Evolutionary conservation across 805 yeast species (phyloP).

Genomic region (Metschnikowia vanudenii): DNA sequence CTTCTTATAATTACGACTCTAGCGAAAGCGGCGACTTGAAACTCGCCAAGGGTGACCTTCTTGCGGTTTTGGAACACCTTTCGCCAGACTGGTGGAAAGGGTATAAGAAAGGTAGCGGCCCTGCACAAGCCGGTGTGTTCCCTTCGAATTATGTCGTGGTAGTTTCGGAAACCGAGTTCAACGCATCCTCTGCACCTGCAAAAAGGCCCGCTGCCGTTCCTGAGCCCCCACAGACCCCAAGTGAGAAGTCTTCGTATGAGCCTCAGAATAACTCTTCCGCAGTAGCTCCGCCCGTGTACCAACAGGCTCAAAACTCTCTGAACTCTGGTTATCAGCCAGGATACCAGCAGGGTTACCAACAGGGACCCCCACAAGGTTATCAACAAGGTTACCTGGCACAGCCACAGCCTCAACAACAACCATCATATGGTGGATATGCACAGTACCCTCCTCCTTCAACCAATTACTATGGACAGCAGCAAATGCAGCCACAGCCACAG

Average conservation of each 20-base stretch:
- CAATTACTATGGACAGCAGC: constrained; percentile 41
- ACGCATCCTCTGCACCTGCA: constrained; percentile 21
- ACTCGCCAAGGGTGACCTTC: constrained; percentile 62
- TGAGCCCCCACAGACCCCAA: constrained; percentile 17
- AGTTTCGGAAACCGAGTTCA: constrained; percentile 34
- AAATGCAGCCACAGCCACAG: constrained; percentile 17
- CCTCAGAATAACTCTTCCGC: neutral
- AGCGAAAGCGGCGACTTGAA: constrained; percentile 74
- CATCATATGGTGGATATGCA: constrained; percentile 35
- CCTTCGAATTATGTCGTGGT: constrained; percentile 80
- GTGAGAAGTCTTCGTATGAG: constrained; percentile 7
- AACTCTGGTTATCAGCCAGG: constrained; percentile 14
- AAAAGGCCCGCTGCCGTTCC: constrained; percentile 9
- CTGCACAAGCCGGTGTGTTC: constrained; percentile 70
- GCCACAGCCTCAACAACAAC: constrained; percentile 21
- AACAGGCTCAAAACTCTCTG: constrained; percentile 21
- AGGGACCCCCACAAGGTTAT: no score
- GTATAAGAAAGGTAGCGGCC: constrained; percentile 31
- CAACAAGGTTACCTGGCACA: no score
- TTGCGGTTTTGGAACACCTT: constrained; percentile 68
- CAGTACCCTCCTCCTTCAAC: constrained; percentile 55
- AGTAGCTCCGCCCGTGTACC: constrained; percentile 14
- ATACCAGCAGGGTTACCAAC: neutral
- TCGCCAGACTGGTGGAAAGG: constrained; percentile 95
- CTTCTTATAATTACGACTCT: constrained; percentile 70